A percentile compares a stretch with the other conserved stretches of the same genome.
phyloP scores from a whole-genome alignment of 1,139 yeast species.

The Taphrina confusa region DNA sequence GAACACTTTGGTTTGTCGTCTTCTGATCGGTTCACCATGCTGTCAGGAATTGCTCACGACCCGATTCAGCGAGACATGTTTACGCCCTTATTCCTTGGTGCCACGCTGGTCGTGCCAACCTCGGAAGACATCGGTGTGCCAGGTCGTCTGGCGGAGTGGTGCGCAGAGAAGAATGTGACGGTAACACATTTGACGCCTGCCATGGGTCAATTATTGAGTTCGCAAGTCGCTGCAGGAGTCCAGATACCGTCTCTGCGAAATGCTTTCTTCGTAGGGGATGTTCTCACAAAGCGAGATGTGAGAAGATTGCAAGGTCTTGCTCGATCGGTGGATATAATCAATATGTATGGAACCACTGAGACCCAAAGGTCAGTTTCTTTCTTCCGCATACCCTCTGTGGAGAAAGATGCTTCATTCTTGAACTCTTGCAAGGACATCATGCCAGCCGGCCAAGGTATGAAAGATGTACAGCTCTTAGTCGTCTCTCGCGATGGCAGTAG shows the following conservation, averaged over 20 bases:
- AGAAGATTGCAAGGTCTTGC: slow-evolving; percentile 88
- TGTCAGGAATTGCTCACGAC: slow-evolving; percentile 98
- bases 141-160: slow-evolving; percentile 96
- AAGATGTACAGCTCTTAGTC: slow-evolving; percentile 86
- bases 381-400: slow-evolving; percentile 78
- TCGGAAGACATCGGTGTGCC: slow-evolving; percentile 98
- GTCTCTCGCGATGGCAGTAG: slow-evolving; percentile 86
- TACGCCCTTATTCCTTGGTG: slow-evolving; percentile 95
- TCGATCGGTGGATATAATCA: slow-evolving; percentile 82
- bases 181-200: slow-evolving; percentile 99
- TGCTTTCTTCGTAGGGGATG: slow-evolving; percentile 98
- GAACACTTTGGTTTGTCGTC: slow-evolving; percentile 72
- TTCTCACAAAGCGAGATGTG: slow-evolving; percentile 94
- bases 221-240: slow-evolving; percentile 75
- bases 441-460: slow-evolving; percentile 99
- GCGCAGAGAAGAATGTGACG: slow-evolving; percentile 85
- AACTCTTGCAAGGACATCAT: slow-evolving; percentile 87
- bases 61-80: slow-evolving; percentile 99
- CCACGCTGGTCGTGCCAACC: slow-evolving; percentile 87
- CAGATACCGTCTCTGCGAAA: slow-evolving; percentile 84
- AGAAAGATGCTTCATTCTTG: slow-evolving; percentile 69
- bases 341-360: slow-evolving; percentile 99
- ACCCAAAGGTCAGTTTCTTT: slow-evolving; percentile 97
- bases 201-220: slow-evolving; percentile 95
- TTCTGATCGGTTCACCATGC: slow-evolving; percentile 90